Conservation (phyloP, 768 basidiomycete genomes). For the Rhodotorula babjevae region DNA sequence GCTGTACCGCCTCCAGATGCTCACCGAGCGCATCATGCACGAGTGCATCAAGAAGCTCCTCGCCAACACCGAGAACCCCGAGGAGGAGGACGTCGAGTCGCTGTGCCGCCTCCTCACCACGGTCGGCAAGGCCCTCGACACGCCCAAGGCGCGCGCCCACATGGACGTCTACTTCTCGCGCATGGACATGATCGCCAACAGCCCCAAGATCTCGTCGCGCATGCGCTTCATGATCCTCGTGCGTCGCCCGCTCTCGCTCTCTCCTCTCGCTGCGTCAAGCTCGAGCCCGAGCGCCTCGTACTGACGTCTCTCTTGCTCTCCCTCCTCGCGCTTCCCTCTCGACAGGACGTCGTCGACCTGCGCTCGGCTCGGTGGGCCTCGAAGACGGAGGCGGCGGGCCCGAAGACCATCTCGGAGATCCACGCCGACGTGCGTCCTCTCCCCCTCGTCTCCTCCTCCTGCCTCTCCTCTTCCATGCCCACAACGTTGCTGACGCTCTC, state of each 20-base stretch:
- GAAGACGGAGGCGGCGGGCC: slow-evolving; percentile 68
- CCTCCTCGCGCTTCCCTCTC: not conserved
- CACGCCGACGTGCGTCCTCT: slow-evolving; percentile 67
- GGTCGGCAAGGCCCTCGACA: slow-evolving; percentile 77
- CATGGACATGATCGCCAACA: slow-evolving; percentile 76
- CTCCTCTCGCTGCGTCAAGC: slow-evolving; percentile 21
- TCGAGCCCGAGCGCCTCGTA: no score
- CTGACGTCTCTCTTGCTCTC: not conserved
- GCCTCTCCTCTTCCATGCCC: not conserved
- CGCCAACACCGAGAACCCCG: slow-evolving; percentile 86
- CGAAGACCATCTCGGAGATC: slow-evolving; percentile 80
- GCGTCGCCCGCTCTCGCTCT: slow-evolving; percentile 41
- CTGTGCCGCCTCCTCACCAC: slow-evolving; percentile 88
- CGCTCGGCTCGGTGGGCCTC: slow-evolving; percentile 75
- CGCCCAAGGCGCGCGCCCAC: slow-evolving; percentile 57
- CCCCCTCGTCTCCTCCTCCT: no score
- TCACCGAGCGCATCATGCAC: slow-evolving; percentile 97
- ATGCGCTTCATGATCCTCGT: slow-evolving; percentile 97
- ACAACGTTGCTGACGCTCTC: no score
- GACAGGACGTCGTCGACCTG: slow-evolving; percentile 85
- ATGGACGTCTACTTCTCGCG: slow-evolving; percentile 91
- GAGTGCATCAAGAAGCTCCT: slow-evolving; percentile 95
- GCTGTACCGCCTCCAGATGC: slow-evolving; percentile 97
- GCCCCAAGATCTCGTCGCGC: slow-evolving; percentile 68
- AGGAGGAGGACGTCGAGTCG: slow-evolving; percentile 96